A percentile compares a stretch with the other conserved stretches of the same genome.
phyloP scores from a whole-genome alignment of 1,139 yeast genomes.

The Pneumocystis sp. region DNA sequence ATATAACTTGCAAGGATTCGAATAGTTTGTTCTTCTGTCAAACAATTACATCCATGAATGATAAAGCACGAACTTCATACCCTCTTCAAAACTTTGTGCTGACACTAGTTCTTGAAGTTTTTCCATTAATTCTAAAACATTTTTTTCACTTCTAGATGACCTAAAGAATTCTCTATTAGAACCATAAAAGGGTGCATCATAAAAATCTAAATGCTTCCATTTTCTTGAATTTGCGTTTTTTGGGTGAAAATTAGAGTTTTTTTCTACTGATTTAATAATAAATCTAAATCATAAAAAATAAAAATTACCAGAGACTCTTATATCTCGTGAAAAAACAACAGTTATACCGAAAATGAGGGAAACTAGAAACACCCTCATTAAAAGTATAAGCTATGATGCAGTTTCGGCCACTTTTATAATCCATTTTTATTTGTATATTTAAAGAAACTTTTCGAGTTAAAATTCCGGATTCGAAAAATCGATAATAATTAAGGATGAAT shows the following conservation, averaged over 20 bases:
- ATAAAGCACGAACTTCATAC: background rate
- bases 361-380: background rate
- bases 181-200: background rate
- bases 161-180: background rate
- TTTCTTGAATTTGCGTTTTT: background rate
- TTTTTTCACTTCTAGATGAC: background rate
- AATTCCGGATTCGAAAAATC: background rate
- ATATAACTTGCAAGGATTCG: background rate
- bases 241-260: background rate
- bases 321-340: background rate
- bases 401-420: background rate
- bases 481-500: background rate
- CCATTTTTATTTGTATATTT: background rate
- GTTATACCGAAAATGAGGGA: background rate
- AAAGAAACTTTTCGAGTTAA: background rate
- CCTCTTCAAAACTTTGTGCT: background rate
- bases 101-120: background rate
- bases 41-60: background rate
- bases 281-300: background rate
- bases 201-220: background rate
- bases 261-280: background rate
- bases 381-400: background rate
- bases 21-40: background rate
- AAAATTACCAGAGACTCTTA: background rate
- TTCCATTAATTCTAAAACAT: background rate